These are phyloP conservation scores for Eutrema heterophyllum DNA, from an alignment of 345 rosid genomes.

Conservation along the genomic window DNA sequence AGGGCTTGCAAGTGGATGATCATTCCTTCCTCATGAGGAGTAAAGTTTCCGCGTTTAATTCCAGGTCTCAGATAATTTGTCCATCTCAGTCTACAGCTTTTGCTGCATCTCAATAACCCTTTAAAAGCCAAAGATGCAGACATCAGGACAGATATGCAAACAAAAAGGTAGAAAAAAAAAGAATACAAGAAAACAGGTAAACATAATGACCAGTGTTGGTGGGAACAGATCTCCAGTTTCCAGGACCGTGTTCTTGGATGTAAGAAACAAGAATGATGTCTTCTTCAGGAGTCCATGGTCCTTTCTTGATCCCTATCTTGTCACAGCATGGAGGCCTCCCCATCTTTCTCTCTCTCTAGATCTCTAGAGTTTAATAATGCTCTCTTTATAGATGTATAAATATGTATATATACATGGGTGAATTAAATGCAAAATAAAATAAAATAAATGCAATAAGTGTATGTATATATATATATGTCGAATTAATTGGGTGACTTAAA, in stretches of 20 bases:
- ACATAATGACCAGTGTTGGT: slow-evolving; percentile 65
- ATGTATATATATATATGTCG: slow-evolving; percentile 32
- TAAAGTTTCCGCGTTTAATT: slow-evolving; percentile 93
- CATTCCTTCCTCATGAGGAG: slow-evolving; percentile 97
- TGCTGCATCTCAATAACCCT: slow-evolving; percentile 94
- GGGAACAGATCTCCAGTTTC: slow-evolving; percentile 97
- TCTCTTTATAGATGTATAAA: slow-evolving; percentile 29
- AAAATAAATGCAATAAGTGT: slow-evolving; percentile 27
- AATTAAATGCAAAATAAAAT: too few relatives aligned
- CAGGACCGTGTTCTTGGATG: slow-evolving; percentile 94
- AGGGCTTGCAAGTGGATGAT: slow-evolving; percentile 96
- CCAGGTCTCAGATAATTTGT: slow-evolving; percentile 99
- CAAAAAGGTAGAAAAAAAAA: background rate
- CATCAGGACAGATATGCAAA: background rate
- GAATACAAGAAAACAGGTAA: background rate
- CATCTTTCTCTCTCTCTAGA: slow-evolving; percentile 39
- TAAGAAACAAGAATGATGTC: slow-evolving; percentile 91
- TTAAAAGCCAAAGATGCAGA: slow-evolving; percentile 7
- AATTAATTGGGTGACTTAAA: slow-evolving; percentile 30
- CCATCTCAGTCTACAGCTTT: slow-evolving; percentile 99
- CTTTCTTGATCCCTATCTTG: slow-evolving; percentile 88
- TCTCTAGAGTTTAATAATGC: slow-evolving; percentile 5
- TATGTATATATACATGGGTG: slow-evolving; percentile 23
- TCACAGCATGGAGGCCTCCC: slow-evolving; percentile 96
- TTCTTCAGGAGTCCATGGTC: slow-evolving; percentile 99